Base-by-base conservation (phyloP, 345 rosid species). In the Reutealis trisperma region DNA sequence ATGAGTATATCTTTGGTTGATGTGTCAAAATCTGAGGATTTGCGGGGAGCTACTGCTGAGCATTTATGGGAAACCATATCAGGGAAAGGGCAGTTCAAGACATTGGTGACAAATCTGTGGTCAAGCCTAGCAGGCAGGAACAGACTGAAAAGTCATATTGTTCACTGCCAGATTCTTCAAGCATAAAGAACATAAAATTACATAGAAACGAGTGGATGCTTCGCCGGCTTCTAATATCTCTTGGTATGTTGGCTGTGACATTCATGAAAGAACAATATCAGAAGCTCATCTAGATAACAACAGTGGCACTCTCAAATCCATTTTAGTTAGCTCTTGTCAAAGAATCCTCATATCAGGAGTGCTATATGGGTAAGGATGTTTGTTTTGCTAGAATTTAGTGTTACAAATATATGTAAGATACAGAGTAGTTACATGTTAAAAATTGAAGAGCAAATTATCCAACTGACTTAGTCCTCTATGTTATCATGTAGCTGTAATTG, bases 161-260 rank as follows among this genome's bases (percentile, higher is more conserved):
- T 91, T 75, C 96, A 91, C 75, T 89, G 96, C 79, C 93, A 91
- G 84, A 90, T 87, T 80, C 96, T 91, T 67, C 90, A 84, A 84
- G 92, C 93, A 21, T 91, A 65, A 83, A 15, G 71, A 54, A 32
- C 37, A 70, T 61, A 69, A 76, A 64, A 12, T 45, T 18, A 3
- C 45, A 7, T 19, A 52, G 72, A n/a, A 18, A 49, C 32, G 15
- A 47, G 47, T 30, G 66, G 67, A 47, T 57, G 63, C 67, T 73
- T 74, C 51, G 55, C 8, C 70, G 49, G 63, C 68, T 61, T 45
- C 34, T 60, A n/a, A 32, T 30, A 30, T 78, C 77, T 75, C 61
- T 72, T 59, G 61, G 71, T 62, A 64, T 24, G 25, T 61, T 45
- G 55, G 51, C 63, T 16, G 22, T 32, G 1, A 10, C 16, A 41